Evolutionary conservation across 352 stramenopile genomes (phyloP), one percentile per base, ranked within the genome.

Genomic region (Phytophthora foliorum): DNA sequence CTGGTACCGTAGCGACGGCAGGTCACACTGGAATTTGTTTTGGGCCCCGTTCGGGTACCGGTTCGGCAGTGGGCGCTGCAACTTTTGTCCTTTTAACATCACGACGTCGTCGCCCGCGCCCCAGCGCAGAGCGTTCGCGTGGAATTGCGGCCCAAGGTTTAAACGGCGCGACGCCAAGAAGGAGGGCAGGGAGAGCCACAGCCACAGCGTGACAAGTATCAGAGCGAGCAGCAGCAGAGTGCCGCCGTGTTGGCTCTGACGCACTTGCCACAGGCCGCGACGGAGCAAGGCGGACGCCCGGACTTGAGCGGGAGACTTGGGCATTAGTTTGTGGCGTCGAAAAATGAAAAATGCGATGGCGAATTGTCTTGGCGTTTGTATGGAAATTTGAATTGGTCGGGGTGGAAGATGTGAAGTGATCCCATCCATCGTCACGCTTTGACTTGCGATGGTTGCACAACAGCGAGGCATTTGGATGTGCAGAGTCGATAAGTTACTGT

Each of bases 1-100:
- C 50, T 85, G 72, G 62, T 78, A 89, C n/a, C 83, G 72, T 32
- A 91, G 71, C 38, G 75, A 63, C 57, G 81, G 80, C 42, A 91
- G 66, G 56, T 91, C 83, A 44, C 83, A 91, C 6, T 67, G 44
- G 64, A 87, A 88, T 16, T 68, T 72, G 56, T 78, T 86, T 0
- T 10, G 10, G 11, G 64, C 74, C 11, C 78, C 81, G 57, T 90
- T 86, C 4, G 83, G 83, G 51, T 80, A 91, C 14, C 46, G 54
- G 3, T 13, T 19, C 4, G 78, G 77, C 45, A 88, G 67, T 19
- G 44, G 41, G 19, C 71, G 68, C 25, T 75, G 67, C 19, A 83
- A 24, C 4, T 57, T 25, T n/a, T 68, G 58, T 6, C 80, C 82
- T 14, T 80, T 73, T 14, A 88, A 44, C 5, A 80, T 55, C 17